Conservation (phyloP, 495 filamentous ascomycete genomes). For the Annulohypoxylon stygium region DNA sequence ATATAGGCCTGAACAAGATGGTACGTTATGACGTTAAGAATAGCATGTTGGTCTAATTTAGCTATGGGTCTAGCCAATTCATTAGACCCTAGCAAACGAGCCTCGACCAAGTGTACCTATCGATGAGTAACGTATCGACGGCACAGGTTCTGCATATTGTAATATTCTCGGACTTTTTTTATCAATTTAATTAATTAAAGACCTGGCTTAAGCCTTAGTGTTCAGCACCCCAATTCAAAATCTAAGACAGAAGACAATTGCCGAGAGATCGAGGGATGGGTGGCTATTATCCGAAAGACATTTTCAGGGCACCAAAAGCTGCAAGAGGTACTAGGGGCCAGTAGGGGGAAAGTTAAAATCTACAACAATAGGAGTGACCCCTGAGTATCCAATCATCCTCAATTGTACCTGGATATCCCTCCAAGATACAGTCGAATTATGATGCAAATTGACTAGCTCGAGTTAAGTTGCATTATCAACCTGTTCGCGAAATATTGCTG, state of each 20-base stretch:
- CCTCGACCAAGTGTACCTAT: neutral
- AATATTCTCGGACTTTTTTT: slow-evolving; percentile 7
- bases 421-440: neutral
- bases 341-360: neutral
- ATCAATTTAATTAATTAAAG: slow-evolving; percentile 35
- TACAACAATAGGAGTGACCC: slow-evolving; percentile 3
- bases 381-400: neutral
- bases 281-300: slow-evolving; percentile 14
- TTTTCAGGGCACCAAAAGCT: neutral
- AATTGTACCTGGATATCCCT: slow-evolving; percentile 6
- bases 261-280: slow-evolving; percentile 8
- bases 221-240: neutral
- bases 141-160: slow-evolving; percentile 10
- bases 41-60: slow-evolving; percentile 7
- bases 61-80: neutral
- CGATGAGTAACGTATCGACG: slow-evolving; percentile 1
- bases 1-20: slow-evolving; percentile 5
- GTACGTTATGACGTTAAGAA: slow-evolving; percentile 40
- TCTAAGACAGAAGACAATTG: slow-evolving; percentile 10
- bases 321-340: neutral
- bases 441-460: slow-evolving; percentile 1
- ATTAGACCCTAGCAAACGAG: neutral
- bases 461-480: slow-evolving; percentile 6
- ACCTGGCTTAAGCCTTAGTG: slow-evolving; percentile 17
- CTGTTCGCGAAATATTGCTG: slow-evolving; percentile 10